Evolutionary conservation across 1,284 basidiomycete species (phyloP).

Genomic region (Cryptococcus wingfieldii): DNA sequence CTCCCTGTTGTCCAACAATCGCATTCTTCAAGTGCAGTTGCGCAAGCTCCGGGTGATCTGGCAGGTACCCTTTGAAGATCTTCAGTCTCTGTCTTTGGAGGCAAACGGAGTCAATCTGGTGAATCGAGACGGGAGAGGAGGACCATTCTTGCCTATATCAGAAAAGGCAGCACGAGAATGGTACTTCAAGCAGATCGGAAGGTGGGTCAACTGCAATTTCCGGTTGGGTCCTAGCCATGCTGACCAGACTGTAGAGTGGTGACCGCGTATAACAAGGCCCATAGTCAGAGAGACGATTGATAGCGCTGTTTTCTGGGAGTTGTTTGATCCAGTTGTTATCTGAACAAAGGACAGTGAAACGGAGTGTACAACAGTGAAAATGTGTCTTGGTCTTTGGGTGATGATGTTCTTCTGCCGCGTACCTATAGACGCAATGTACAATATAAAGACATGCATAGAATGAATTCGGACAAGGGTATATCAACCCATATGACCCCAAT

Average conservation of each 20-base stretch:
- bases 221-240: neutral
- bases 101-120: constrained; percentile 83
- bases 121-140: constrained; percentile 53
- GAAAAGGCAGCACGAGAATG: constrained; percentile 55
- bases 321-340: no score
- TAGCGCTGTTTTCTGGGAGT: neutral
- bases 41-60: constrained; percentile 80
- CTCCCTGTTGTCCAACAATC: constrained; percentile 71
- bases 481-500: no score
- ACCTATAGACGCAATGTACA: no score
- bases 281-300: constrained; percentile 23
- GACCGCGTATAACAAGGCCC: constrained; percentile 39
- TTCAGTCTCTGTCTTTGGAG: constrained; percentile 84
- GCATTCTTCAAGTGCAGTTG: constrained; percentile 80
- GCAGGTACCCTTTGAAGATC: constrained; percentile 83
- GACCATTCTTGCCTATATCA: constrained; percentile 55
- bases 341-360: no score
- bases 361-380: no score
- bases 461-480: no score
- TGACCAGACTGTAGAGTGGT: constrained; percentile 28
- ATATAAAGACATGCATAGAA: no score
- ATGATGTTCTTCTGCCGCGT: no score
- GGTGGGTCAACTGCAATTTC: constrained; percentile 11
- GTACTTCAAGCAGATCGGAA: constrained; percentile 57
- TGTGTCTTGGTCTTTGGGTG: no score